Percentiles rank a stretch among this genome's conserved stretches.
These are phyloP conservation scores for Bruguiera parviflora DNA, from an alignment of 345 rosid species.

Conservation along the genomic window DNA sequence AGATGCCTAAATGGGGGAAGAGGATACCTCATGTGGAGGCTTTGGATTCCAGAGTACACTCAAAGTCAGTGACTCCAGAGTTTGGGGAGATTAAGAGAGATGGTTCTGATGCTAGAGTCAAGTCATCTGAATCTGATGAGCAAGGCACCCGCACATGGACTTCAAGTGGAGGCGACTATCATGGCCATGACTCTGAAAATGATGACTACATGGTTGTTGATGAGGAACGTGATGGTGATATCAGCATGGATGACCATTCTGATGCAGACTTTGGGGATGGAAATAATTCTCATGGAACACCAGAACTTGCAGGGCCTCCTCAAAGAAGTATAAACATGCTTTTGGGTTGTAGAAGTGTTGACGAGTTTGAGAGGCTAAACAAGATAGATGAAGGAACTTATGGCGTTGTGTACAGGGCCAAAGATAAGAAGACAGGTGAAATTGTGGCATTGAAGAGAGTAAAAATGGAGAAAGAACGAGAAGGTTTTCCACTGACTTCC, in stretches of 20 bases:
- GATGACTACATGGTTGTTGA: slow-evolving; percentile 74
- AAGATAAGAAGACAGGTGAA: slow-evolving; percentile 86
- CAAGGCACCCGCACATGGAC: slow-evolving; percentile 40
- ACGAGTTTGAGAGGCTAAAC: slow-evolving; percentile 93
- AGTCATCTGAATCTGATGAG: slow-evolving; percentile 67
- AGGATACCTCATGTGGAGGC: slow-evolving; percentile 39
- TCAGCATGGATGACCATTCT: slow-evolving; percentile 32
- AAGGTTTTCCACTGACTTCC: slow-evolving; percentile 96
- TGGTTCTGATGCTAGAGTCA: slow-evolving; percentile 49
- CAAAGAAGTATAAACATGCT: slow-evolving; percentile 92
- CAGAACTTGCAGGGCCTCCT: slow-evolving; percentile 58
- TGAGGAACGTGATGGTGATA: slow-evolving; percentile 31
- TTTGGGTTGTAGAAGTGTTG: slow-evolving; percentile 94
- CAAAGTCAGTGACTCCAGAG: slow-evolving; percentile 64
- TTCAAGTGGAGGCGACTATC: slow-evolving; percentile 49
- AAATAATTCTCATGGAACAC: slow-evolving; percentile 40
- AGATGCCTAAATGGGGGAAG: slow-evolving; percentile 58
- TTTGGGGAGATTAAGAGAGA: slow-evolving; percentile 51
- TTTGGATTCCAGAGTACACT: slow-evolving; percentile 35
- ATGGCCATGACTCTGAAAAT: slow-evolving; percentile 48
- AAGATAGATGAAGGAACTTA: slow-evolving; percentile 99
- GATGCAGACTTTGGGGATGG: slow-evolving; percentile 57
- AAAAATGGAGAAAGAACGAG: slow-evolving; percentile 99
- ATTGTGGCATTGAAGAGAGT: slow-evolving; percentile 98
- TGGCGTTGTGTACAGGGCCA: slow-evolving; percentile 98